Conservation (phyloP, 352 stramenopile genomes). For the Pelagophyceae sp. region DNA sequence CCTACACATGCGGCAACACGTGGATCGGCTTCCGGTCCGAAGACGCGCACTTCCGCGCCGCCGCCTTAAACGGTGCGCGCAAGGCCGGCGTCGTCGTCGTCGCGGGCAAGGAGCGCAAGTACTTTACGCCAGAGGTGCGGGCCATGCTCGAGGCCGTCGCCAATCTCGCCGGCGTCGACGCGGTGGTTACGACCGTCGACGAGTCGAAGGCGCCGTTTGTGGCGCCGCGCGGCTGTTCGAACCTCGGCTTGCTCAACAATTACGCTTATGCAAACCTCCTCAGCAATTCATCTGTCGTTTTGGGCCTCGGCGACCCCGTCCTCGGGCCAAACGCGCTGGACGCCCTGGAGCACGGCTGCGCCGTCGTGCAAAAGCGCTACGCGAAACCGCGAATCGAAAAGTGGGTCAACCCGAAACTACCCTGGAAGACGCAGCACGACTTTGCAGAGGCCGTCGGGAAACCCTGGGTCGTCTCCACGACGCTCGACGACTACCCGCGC, state of each 20-base stretch:
- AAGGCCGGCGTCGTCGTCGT: constrained; percentile 9
- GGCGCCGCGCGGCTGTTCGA: neutral
- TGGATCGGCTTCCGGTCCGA: constrained; percentile 2
- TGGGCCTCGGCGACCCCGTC: constrained; percentile 24
- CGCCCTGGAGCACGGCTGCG: constrained; percentile 14
- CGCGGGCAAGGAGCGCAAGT: constrained; percentile 23
- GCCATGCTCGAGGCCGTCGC: neutral
- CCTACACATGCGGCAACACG: constrained; percentile 1
- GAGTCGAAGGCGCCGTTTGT: neutral
- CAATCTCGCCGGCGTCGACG: constrained; percentile 1
- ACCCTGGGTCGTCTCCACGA: neutral
- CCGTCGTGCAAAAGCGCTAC: neutral
- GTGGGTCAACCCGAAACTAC: constrained; percentile 3
- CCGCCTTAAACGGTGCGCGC: neutral
- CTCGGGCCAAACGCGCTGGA: constrained; percentile 20
- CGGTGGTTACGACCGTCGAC: constrained; percentile 7
- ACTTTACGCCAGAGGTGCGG: constrained; percentile 20
- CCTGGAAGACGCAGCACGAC: constrained; percentile 6
- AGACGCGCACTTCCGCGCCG: neutral
- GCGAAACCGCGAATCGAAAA: constrained; percentile 10
- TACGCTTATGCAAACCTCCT: constrained; percentile 3
- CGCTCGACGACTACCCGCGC: neutral
- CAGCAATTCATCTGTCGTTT: neutral
- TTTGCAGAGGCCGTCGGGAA: neutral
- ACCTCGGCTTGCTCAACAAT: neutral